Base-by-base conservation (phyloP, 805 yeast genomes). In the Ogataea naganishii region DNA sequence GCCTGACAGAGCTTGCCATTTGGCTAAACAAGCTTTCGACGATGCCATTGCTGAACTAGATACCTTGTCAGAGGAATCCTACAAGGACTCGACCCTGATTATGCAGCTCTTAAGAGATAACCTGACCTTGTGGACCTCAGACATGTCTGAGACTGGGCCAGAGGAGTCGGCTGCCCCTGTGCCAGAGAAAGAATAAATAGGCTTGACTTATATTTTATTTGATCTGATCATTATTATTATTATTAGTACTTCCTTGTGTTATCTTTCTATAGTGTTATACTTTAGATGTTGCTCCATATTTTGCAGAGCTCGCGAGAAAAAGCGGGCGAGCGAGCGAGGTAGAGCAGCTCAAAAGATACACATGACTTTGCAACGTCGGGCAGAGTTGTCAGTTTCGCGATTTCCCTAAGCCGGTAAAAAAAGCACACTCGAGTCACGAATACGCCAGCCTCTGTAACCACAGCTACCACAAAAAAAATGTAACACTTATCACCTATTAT, bases 81-180 rank as follows among this genome's bases (percentile, higher is more conserved):
- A 92, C 78, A 92, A 89, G 66, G 98, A 89, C 64, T 86, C 96
- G 41, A 92, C 97, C 47, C 77, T 92, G 61, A 92, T 92, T 58
- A 92, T 92, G 98, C 97, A 92, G 76, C 78, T 92, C 61, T 78
- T 92, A 61, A 82, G 96, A 70, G 97, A 92, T 67, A 89, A 89
- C 76, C 72, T 89, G 69, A 89, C 97, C 44, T 77, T 89, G 69
- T 89, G 98, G 98, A 86, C 95, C 46, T 76, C 83, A 29, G 96
- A 85, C 58, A 81, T 84, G 80, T 79, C 88, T 30, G 89, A 82
- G 62, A 78, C 86, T 38, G 75, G 74, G 40, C 75, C 69, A 50
- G 76, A 73, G 34, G 80, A 72, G 40, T 57, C 64, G 41, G 56
- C 52, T 28, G 37, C 46, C 31, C 37, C 51, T 27, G 58, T 49